These are phyloP conservation scores for Apiotrichum gracile DNA, from an alignment of 1,284 basidiomycete genomes.

Conservation along the genomic window DNA sequence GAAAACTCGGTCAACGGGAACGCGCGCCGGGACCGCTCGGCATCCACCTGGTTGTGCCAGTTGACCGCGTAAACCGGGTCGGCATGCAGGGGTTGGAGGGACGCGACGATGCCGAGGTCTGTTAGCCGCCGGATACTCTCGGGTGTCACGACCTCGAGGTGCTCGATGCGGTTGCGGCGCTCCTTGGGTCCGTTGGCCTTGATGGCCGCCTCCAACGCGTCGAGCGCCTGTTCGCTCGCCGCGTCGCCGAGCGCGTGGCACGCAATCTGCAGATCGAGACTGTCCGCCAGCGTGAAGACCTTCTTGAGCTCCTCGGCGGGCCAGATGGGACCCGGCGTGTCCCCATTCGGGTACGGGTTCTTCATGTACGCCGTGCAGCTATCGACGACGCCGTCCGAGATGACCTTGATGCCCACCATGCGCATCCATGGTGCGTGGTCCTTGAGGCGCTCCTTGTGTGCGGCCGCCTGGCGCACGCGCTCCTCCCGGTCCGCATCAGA, in stretches of 20 bases:
- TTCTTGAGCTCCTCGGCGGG: constrained; percentile 16
- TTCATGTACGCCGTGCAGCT: constrained; percentile 30
- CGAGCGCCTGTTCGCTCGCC: constrained; percentile 25
- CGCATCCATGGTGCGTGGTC: constrained; percentile 17
- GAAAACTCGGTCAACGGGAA: constrained; percentile 28
- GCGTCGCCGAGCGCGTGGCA: constrained; percentile 34
- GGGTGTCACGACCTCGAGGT: constrained; percentile 24
- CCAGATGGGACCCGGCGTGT: constrained; percentile 27
- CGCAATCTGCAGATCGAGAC: constrained; percentile 26
- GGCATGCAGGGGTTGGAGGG: constrained; percentile 30
- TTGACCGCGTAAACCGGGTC: constrained; percentile 26
- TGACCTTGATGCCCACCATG: constrained; percentile 33
- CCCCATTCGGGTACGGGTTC: constrained; percentile 23
- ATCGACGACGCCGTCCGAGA: constrained; percentile 32
- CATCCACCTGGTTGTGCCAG: constrained; percentile 23
- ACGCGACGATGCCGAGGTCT: constrained; percentile 22
- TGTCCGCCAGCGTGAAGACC: constrained; percentile 24
- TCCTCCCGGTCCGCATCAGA: constrained; percentile 12
- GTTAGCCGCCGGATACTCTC: constrained; percentile 23
- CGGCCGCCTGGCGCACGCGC: constrained; percentile 15
- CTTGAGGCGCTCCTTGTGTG: constrained; percentile 14
- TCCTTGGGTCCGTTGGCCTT: constrained; percentile 13
- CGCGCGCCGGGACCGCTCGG: constrained; percentile 22
- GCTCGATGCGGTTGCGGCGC: constrained; percentile 29
- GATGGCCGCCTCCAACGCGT: constrained; percentile 24